Evolutionary conservation across 495 filamentous ascomycete species (phyloP), one percentile per base, ranked within the genome.

Genomic region (Penicillium maclennaniae): DNA sequence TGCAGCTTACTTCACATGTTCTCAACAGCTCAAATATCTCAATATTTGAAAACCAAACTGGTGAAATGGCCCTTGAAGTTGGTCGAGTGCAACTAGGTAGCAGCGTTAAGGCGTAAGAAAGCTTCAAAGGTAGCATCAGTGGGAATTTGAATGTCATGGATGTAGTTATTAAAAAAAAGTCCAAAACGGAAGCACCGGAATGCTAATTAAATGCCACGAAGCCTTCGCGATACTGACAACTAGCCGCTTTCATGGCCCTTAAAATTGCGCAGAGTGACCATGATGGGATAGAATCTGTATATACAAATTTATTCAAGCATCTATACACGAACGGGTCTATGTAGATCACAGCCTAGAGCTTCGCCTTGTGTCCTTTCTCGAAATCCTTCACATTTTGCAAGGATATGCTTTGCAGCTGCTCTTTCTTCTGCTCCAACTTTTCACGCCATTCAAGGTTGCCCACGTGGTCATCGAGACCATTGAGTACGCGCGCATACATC

Each of bases 401-500:
- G 14, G 53, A 55, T 49, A 60, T 63, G 28, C 51, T 51, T 49
- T 64, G 57, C 27, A 60, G 38, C 31, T 47, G 40, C 15, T 58
- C 60, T 27, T 74, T 71, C 47, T 51, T 62, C 45, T 64, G 61
- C 47, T 67, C 66, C 38, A 67, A 53, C 36, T 56, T 54, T 40
- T 73, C 72, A 43, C 72, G 74, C 68, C 71, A 75, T 49, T 62
- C 61, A 62, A 81, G 66, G 48, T 76, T 79, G 10, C 56, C 69
- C 17, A 58, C 70, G 59, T 73, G 71, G 14, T 65, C 60, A 42
- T 78, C 79, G 54, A 87, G 60, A 45, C 79, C 66, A 25, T 60
- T 75, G 34, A 89, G 59, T 1, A 74, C 77, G 65, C 85, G 81
- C 7, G 81, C 65, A 61, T 84, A 90, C 84, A 90, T 88, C 66